A percentile compares a stretch with the other conserved stretches of the same genome.
Evolutionary conservation across 176 grass and related monocot species (phyloP).

Genomic region (Areca catechu): DNA sequence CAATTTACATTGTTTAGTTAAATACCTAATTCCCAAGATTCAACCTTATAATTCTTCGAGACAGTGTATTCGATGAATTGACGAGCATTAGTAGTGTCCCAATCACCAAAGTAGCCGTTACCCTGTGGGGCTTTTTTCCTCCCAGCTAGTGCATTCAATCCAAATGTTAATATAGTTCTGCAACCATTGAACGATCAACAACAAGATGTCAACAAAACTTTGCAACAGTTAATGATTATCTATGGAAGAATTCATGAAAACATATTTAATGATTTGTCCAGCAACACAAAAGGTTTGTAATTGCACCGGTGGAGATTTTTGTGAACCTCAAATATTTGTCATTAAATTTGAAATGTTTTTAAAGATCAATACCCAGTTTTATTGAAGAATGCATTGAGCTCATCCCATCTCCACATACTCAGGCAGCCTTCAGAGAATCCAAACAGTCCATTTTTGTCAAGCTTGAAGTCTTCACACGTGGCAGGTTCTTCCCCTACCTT

Average conservation of each 20-base stretch:
- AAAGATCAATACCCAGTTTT: constrained; percentile 24
- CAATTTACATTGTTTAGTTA: neutral
- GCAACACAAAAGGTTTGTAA: no score
- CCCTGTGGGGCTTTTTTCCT: constrained; percentile 19
- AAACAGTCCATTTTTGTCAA: constrained; percentile 27
- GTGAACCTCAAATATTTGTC: no score
- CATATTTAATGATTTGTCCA: no score
- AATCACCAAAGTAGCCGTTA: constrained; percentile 25
- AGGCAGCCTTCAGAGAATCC: constrained; percentile 45
- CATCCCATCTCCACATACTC: constrained; percentile 34
- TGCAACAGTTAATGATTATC: no score
- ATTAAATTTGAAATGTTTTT: no score
- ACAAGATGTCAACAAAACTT: no score
- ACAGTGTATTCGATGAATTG: constrained; percentile 40
- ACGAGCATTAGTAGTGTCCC: constrained; percentile 38
- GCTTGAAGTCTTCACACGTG: constrained; percentile 22
- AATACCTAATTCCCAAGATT: constrained; percentile 53
- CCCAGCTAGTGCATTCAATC: constrained; percentile 45
- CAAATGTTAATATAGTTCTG: constrained; percentile 50
- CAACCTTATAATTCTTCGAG: constrained; percentile 32
- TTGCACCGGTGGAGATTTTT: no score
- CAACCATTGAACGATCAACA: constrained; percentile 2
- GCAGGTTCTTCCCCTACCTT: constrained; percentile 14
- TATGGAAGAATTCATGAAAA: no score
- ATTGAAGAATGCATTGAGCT: constrained; percentile 45